Conservation (phyloP, 495 filamentous ascomycete genomes). For the Penicillium odoratum region DNA sequence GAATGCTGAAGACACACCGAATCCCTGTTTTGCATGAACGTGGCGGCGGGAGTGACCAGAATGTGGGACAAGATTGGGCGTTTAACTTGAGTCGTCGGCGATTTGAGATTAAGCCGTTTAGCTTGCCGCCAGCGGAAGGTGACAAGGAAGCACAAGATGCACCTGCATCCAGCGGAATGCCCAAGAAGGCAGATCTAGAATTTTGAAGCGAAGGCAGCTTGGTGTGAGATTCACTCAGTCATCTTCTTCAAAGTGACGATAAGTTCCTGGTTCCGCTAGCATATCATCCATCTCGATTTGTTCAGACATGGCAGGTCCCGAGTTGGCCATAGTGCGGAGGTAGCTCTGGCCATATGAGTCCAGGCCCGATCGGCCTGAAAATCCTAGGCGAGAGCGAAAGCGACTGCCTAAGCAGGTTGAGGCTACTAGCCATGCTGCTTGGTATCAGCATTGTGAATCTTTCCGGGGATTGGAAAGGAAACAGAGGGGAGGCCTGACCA, state of each 20-base stretch:
- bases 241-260: constrained; percentile 36
- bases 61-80: constrained; percentile 78
- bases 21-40: constrained; percentile 85
- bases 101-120: constrained; percentile 85
- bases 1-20: constrained; percentile 77
- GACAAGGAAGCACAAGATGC: constrained; percentile 69
- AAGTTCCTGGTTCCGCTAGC: constrained; percentile 44
- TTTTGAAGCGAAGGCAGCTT: constrained; percentile 49
- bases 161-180: constrained; percentile 46
- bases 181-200: constrained; percentile 68
- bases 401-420: constrained; percentile 61
- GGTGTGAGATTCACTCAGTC: constrained; percentile 25
- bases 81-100: constrained; percentile 83
- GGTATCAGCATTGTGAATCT: constrained; percentile 22
- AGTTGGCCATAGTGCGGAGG: constrained; percentile 53
- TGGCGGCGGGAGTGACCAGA: constrained; percentile 71
- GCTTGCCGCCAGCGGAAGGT: constrained; percentile 83
- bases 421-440: constrained; percentile 53
- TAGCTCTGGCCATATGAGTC: constrained; percentile 56
- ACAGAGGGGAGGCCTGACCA: constrained; percentile 33
- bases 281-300: constrained; percentile 65
- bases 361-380: constrained; percentile 36
- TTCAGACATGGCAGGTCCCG: constrained; percentile 57
- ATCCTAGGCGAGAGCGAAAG: constrained; percentile 45
- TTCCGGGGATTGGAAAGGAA: background rate